Evolutionary conservation across 2,329 filamentous ascomycete genomes (phyloP), one percentile per base, ranked within the genome.

Genomic region (Trichophyton mentagrophytes): DNA sequence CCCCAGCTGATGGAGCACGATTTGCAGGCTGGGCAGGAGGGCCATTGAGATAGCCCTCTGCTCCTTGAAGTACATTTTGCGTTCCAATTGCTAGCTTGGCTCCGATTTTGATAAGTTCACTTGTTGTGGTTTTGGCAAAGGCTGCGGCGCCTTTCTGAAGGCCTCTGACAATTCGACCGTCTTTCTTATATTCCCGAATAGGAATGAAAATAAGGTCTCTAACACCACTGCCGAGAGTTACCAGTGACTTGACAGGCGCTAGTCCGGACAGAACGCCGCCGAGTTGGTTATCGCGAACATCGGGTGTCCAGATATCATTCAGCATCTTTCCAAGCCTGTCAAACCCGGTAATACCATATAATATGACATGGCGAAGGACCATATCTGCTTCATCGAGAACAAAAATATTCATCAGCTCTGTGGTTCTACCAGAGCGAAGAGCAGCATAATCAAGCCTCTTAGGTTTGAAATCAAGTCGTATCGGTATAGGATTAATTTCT

Each of bases 331-430:
- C 90, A 1, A 99, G 80, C 57, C 88, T 85, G 66, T 97, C 91
- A 67, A 97, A 96, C 0, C 93, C 93, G 6, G 85, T 85, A 0
- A 96, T 83, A 30, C 95, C 93, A 66, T 97, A 96, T 40, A 97
- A 84, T 66, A 99, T 97, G 27, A 89, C 88, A 70, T 92, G 91
- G 11, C 88, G 84, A 59, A 99, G 81, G 5, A 87, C 83, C 80
- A 99, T 88, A 63, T 92, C 85, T 1, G 93, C 85, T 65, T 89
- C 86, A 66, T 99, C 93, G 0, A 99, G 82, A 13, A 92, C 88
- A 65, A 99, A 82, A 71, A 99, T 96, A 72, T 99, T 99, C 91
- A 97, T 97, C 69, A 99, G 95, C 72, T 99, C 93, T 0, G 90
- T 95, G 0, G 93, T 97, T 66, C 89, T 90, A 1, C 93, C 93